A percentile compares a stretch with the other conserved stretches of the same genome.
These are phyloP conservation scores for Fusarium ramigenum DNA, from an alignment of 2,329 filamentous ascomycete species.

Conservation along the genomic window DNA sequence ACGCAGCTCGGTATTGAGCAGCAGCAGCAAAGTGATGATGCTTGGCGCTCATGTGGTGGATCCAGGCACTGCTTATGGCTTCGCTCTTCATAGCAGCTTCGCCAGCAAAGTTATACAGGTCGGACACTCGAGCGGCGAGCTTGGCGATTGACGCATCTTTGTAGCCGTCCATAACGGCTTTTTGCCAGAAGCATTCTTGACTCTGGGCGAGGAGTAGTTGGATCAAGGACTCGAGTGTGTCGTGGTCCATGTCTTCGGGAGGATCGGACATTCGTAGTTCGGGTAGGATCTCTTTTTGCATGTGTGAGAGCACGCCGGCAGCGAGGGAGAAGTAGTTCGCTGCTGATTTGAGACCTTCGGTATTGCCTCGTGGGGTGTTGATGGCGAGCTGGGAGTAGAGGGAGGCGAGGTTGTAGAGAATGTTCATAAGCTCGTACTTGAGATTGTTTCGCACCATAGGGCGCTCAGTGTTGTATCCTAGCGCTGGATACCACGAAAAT, in stretches of 20 bases:
- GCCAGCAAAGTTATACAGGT: constrained; percentile 85
- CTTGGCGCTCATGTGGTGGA: constrained; percentile 96
- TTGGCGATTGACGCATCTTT: constrained; percentile 94
- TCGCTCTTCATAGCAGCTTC: constrained; percentile 90
- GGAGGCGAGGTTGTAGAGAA: constrained; percentile 92
- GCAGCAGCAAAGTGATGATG: constrained; percentile 97
- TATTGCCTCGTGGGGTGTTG: constrained; percentile 77
- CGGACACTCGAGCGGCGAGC: constrained; percentile 87
- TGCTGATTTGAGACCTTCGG: constrained; percentile 86
- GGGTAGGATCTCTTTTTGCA: constrained; percentile 80
- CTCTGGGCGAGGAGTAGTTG: constrained; percentile 90
- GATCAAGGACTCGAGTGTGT: constrained; percentile 84
- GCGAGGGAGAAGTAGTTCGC: constrained; percentile 90
- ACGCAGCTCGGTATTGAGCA: constrained; percentile 90
- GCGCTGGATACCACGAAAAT: constrained; percentile 93
- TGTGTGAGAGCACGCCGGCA: constrained; percentile 82
- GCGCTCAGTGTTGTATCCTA: constrained; percentile 87
- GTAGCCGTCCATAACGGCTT: constrained; percentile 91
- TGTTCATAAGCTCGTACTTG: constrained; percentile 87
- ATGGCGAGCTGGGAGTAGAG: constrained; percentile 93
- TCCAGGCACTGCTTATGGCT: constrained; percentile 92
- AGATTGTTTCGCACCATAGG: constrained; percentile 74
- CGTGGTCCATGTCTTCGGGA: constrained; percentile 94
- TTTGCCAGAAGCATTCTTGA: constrained; percentile 98
- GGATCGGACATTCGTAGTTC: constrained; percentile 83